Percentiles rank a stretch among this genome's conserved stretches.
phyloP scores from a whole-genome alignment of 768 basidiomycete genomes.

The Suillus ampliporus region DNA sequence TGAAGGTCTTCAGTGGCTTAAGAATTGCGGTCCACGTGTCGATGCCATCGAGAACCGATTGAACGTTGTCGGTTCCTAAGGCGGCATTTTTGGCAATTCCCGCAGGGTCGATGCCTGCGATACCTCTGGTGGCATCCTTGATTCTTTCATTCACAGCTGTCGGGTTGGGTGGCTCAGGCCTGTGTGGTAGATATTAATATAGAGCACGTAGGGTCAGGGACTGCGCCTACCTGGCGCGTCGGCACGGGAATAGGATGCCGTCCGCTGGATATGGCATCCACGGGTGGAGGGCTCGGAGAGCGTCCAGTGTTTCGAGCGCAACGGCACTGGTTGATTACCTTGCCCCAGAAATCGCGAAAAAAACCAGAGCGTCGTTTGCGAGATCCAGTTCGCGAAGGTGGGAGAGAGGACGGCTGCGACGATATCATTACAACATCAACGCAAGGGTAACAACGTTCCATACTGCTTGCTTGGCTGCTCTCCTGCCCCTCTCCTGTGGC shows the following conservation, averaged over 20 bases:
- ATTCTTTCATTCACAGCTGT: not conserved
- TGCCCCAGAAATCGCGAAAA: not conserved
- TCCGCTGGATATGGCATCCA: not conserved
- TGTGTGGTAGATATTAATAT: not conserved
- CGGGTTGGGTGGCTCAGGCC: not conserved
- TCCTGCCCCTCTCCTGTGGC: not conserved
- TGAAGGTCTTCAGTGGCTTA: slow-evolving; percentile 1
- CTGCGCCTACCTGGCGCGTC: not conserved
- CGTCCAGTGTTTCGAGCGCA: not conserved
- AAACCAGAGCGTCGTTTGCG: not conserved
- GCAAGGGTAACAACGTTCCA: not conserved
- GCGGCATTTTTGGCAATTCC: not conserved
- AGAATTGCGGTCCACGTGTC: slow-evolving; percentile 3
- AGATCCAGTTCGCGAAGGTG: not conserved
- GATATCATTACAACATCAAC: not conserved
- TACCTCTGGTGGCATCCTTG: not conserved
- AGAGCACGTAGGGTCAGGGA: not conserved
- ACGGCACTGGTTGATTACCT: not conserved
- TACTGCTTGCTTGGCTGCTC: not conserved
- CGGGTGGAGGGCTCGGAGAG: not conserved
- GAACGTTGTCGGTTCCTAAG: not conserved
- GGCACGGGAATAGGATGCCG: not conserved
- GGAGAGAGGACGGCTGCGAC: not conserved
- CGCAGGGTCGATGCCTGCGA: not conserved
- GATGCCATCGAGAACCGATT: not conserved